Base-by-base conservation (phyloP, 441 rosid genomes). In the Erodium moschatum region DNA sequence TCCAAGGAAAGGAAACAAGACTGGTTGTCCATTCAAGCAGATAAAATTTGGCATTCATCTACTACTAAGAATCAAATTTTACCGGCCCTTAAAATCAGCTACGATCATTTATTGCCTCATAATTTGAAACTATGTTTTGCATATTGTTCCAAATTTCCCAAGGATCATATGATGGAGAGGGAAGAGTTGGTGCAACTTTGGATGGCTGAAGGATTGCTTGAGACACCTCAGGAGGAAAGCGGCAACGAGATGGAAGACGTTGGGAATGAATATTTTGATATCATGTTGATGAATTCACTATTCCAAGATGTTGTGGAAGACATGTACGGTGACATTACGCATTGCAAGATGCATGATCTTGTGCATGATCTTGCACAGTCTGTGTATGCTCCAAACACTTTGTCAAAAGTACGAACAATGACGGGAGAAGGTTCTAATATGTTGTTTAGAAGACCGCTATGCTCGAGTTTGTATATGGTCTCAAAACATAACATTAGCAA, bases 121-220 rank as follows among this genome's bases (percentile, higher is more conserved):
- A 5, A 42, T 48, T 16, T 70, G 33, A 70, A 70, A 13, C 64
- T 0, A 5, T 70, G 73, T 33, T 65, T 70, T 65, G 73, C 65
- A 4, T 71, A 29, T 38, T 65, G 74, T 40, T 65, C 65, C 10
- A 12, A 48, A 4, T 65, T 71, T 52, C 74, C 74, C 2, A 66
- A 65, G 24, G 74, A 19, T 35, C 33, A 7, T 52, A 8, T 4
- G 15, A 15, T 71, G 6, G 33, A 66, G 0, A 54, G 42, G 64
- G 66, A 71, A 50, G 0, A 16, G n/a, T 13, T 54, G 54, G 33
- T 71, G 21, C 69, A 6, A 9, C 13, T 71, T 0, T 65, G 74
- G 74, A 71, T 71, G 65, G 69, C 69, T 0, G 74, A 66, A 20
- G 74, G 74, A 0, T 52, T 71, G 4, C 33, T 71, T 35, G 48